These are phyloP conservation scores for Babesia microti DNA, from an alignment of 169 alveolate genomes.

Conservation along the genomic window DNA sequence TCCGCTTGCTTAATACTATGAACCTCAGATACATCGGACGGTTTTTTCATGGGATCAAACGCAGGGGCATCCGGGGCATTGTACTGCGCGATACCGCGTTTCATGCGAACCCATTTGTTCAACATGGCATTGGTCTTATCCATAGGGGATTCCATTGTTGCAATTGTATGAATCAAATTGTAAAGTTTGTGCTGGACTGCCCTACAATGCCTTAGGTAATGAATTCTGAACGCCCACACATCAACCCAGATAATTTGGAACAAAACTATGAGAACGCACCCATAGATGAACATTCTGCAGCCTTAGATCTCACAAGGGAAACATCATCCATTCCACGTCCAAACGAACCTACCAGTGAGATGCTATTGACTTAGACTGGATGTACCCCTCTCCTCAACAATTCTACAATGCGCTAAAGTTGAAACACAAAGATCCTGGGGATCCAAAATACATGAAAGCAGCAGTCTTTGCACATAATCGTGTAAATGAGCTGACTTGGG, in stretches of 20 bases:
- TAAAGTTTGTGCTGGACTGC: not conserved
- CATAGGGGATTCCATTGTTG: conserved; percentile 29
- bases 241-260: conserved; percentile 28
- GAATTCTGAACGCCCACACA: not conserved
- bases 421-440: conserved; percentile 45
- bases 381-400: conserved; percentile 74
- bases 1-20: conserved; percentile 24
- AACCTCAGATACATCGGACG: conserved; percentile 37
- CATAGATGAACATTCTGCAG: conserved; percentile 6
- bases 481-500: conserved; percentile 72
- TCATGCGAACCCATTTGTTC: conserved; percentile 42
- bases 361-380: conserved; percentile 46
- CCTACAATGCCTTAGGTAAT: not conserved
- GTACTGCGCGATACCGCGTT: conserved; percentile 34
- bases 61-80: too few relatives aligned
- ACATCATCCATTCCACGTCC: conserved; percentile 33
- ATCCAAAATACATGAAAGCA: conserved; percentile 51
- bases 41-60: conserved; percentile 19
- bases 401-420: conserved; percentile 65
- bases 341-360: conserved; percentile 22
- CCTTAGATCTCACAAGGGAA: conserved; percentile 18
- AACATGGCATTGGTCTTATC: conserved; percentile 49
- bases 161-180: not conserved
- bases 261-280: conserved; percentile 26
- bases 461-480: conserved; percentile 66